Conservation (phyloP, 345 rosid genomes). For the Linum tenue region DNA sequence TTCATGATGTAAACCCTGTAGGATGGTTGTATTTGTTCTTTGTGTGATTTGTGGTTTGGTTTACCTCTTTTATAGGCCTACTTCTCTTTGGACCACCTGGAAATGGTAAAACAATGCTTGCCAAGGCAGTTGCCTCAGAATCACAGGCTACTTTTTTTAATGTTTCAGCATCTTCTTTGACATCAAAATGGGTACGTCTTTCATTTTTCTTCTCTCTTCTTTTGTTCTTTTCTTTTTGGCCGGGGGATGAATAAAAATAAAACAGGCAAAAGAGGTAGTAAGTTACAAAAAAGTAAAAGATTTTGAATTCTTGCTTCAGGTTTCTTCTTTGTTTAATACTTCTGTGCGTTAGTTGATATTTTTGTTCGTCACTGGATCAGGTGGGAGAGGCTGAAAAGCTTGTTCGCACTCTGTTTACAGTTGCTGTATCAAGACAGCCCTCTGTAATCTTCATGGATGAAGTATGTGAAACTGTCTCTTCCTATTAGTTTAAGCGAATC, state of each 20-base stretch:
- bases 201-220: background rate
- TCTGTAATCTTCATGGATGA: conserved; percentile 94
- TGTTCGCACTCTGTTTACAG: conserved; percentile 81
- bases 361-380: conserved; percentile 26
- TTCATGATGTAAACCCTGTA: conserved; percentile 5
- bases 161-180: conserved; percentile 88
- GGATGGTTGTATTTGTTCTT: background rate
- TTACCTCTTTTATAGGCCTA: conserved; percentile 41
- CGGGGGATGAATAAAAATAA: background rate
- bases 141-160: conserved; percentile 93
- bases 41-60: background rate
- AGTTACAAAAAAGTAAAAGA: background rate
- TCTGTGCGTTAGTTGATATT: background rate
- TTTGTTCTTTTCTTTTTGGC: background rate
- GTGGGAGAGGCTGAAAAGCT: conserved; percentile 98
- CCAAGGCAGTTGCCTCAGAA: conserved; percentile 96
- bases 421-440: conserved; percentile 88
- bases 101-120: conserved; percentile 98
- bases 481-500: conserved; percentile 3
- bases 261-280: background rate
- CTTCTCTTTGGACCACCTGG: conserved; percentile 99
- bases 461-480: conserved; percentile 34
- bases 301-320: conserved; percentile 9
- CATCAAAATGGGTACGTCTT: conserved; percentile 83
- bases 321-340: background rate